Evolutionary conservation across 441 rosid genomes (phyloP), one percentile per base, ranked within the genome.

Genomic region (Jatropha podagrica): DNA sequence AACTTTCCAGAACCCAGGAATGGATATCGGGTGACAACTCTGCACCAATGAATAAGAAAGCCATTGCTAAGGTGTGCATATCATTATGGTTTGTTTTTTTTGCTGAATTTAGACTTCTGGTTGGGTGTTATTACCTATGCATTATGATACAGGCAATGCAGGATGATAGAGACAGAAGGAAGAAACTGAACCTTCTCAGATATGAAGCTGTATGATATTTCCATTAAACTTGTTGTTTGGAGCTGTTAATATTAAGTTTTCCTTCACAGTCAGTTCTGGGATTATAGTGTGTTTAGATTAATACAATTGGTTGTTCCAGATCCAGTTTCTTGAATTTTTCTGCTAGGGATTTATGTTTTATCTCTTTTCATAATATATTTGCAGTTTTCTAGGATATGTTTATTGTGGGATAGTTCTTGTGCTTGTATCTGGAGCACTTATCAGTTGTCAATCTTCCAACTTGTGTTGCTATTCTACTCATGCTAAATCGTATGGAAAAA

Each of bases 171-270:
- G 94, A 92, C 76, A 88, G 89, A 81, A 90, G 96, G 85, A 93
- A 86, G 89, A 93, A 86, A 82, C 84, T 95, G 44, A 95, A 88
- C 86, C 80, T 93, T 80, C 94, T 95, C 78, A 40, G 88, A 82
- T 91, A 95, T 78, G 99, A 89, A 88, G 97, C 99, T 77, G 98
- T 95, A 90, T 76, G 95, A 80, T 77, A 80, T 76, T 85, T 81
- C 78, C 76, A 79, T 77, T 74, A 56, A 68, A 74, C 73, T 79
- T 75, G 56, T 73, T 66, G 65, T 81, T 40, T n/a, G 49, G 69
- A 49, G 23, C 67, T 9, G 26, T 67, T 54, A 9, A 56, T 66
- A 44, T 70, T 6, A 49, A 32, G 52, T 41, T 58, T 56, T 48
- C 32, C 59, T 26, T 71, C 56, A 38, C 60, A 23, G 5, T 58